phyloP scores from a whole-genome alignment of 2,329 filamentous ascomycete species.

The Bipolaris cookei region DNA sequence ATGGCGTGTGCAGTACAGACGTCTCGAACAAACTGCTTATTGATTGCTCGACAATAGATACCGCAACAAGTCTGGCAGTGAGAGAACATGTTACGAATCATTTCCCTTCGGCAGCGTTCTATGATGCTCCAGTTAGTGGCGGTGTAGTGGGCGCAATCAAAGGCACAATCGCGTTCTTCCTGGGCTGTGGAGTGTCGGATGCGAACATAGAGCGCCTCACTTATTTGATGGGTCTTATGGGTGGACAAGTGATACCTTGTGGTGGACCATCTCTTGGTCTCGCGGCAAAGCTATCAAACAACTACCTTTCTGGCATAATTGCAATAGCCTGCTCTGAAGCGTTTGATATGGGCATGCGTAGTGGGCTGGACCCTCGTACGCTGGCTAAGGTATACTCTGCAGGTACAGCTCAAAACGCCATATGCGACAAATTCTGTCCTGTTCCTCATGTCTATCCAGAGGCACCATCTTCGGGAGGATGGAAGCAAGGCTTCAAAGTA shows the following conservation, averaged over 20 bases:
- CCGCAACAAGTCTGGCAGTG: slow-evolving; percentile 57
- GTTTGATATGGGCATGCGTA: slow-evolving; percentile 65
- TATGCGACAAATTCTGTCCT: slow-evolving; percentile 60
- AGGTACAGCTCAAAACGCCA: slow-evolving; percentile 60
- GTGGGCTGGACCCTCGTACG: slow-evolving; percentile 62
- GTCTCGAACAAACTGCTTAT: slow-evolving; percentile 57
- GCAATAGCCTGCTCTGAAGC: slow-evolving; percentile 65
- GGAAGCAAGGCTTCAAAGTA: slow-evolving; percentile 63
- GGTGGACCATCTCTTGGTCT: slow-evolving; percentile 63
- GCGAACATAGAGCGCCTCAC: slow-evolving; percentile 54
- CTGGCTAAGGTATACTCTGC: slow-evolving; percentile 60
- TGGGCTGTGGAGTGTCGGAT: slow-evolving; percentile 57
- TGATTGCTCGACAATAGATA: slow-evolving; percentile 64
- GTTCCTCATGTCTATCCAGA: slow-evolving; percentile 58
- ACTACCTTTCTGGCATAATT: slow-evolving; percentile 66
- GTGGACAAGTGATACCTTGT: slow-evolving; percentile 61
- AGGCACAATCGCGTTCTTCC: slow-evolving; percentile 62
- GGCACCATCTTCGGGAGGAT: slow-evolving; percentile 57
- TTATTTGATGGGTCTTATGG: slow-evolving; percentile 59
- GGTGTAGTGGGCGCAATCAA: slow-evolving; percentile 60
- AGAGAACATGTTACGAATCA: slow-evolving; percentile 48
- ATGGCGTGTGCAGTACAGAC: slow-evolving; percentile 53
- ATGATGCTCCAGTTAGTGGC: slow-evolving; percentile 62
- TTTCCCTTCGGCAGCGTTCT: slow-evolving; percentile 56
- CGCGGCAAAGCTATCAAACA: slow-evolving; percentile 66